Evolutionary conservation across 2,329 filamentous ascomycete species (phyloP).

Genomic region (Penicillium sumatraense): DNA sequence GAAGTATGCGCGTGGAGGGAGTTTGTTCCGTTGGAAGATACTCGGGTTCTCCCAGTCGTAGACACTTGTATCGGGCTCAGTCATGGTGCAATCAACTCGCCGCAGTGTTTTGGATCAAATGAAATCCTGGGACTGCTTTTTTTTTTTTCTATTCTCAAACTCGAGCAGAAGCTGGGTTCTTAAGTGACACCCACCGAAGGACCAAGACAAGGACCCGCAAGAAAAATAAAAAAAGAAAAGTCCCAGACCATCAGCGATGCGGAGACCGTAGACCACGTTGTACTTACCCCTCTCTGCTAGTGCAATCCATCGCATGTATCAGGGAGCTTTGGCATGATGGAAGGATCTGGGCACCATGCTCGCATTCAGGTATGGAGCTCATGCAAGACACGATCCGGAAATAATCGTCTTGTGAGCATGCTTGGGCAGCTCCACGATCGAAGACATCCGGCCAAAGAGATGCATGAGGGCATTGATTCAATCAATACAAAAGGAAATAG

Average conservation of each 20-base stretch:
- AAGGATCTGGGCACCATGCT: not conserved
- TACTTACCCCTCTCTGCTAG: not conserved
- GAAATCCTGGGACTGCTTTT: not conserved
- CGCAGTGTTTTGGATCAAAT: not conserved
- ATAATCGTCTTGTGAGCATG: not conserved
- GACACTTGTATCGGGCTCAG: not conserved
- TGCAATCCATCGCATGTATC: not conserved
- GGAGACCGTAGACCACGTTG: not conserved
- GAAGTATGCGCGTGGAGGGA: constrained; percentile 3
- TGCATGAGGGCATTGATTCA: not conserved
- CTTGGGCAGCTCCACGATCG: not conserved
- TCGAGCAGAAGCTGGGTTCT: not conserved
- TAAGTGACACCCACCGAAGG: not conserved
- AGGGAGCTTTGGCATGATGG: not conserved
- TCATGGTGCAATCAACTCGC: not conserved
- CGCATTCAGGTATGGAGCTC: not conserved
- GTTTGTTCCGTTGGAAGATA: constrained; percentile 5
- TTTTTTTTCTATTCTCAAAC: not conserved
- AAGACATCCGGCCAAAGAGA: not conserved
- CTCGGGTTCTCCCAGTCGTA: constrained; percentile 4
- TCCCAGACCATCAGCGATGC: not conserved
- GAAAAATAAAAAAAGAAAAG: not conserved
- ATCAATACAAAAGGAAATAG: not conserved
- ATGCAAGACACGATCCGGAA: not conserved
- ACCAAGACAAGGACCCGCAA: not conserved